Conservation (phyloP, 202 grass and related monocot species). For the Sporobolus alterniflorus region DNA sequence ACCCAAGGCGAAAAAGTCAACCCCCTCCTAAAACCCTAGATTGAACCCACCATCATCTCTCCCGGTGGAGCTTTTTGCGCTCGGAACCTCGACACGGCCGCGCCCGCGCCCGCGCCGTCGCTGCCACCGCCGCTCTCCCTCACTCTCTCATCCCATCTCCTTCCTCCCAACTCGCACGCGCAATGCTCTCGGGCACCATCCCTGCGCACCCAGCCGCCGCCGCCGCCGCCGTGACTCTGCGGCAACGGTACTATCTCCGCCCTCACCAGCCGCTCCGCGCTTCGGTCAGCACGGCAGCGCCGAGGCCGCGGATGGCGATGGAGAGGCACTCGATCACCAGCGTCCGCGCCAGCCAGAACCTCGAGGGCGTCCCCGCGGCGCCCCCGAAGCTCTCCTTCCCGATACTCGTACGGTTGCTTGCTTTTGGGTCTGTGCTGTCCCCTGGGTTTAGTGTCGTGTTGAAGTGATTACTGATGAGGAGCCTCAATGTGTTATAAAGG, state of each 20-base stretch:
- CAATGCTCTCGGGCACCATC: constrained; percentile 41
- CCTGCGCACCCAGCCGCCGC: background rate
- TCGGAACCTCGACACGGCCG: too few relatives aligned
- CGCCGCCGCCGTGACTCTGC: background rate
- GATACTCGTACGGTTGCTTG: constrained; percentile 36
- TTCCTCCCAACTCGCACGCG: background rate
- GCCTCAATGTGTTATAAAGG: background rate
- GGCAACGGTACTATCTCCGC: background rate
- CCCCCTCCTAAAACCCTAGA: too few relatives aligned
- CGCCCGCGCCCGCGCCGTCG: too few relatives aligned
- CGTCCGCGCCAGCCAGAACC: constrained; percentile 6
- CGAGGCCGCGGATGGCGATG: background rate
- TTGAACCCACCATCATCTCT: too few relatives aligned
- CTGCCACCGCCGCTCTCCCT: constrained; percentile 2
- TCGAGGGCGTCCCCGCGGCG: background rate
- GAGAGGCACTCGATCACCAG: constrained; percentile 20
- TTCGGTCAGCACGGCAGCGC: background rate
- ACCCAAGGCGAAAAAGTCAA: too few relatives aligned
- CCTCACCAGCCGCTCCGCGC: background rate
- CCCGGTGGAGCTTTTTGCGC: too few relatives aligned
- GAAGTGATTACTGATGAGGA: too few relatives aligned
- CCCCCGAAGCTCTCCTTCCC: constrained; percentile 45
- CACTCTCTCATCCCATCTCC: background rate
- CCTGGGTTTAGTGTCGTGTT: background rate
- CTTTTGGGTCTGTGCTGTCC: background rate